Evolutionary conservation across 2,329 filamentous ascomycete species (phyloP).

Genomic region (Penicillium sp.): DNA sequence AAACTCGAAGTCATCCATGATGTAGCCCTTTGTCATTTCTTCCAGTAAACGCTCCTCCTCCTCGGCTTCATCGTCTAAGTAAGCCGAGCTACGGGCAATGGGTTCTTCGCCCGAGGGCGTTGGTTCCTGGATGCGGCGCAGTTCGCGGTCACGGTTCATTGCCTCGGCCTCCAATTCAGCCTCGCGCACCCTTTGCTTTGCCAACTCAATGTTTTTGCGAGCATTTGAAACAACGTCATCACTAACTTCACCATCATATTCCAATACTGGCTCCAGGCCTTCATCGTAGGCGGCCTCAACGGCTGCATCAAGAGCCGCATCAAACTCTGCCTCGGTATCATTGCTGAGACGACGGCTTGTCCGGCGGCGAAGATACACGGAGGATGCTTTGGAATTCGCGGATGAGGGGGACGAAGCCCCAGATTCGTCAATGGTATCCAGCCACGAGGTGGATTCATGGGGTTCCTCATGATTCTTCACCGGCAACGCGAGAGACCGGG

Average conservation of each 20-base stretch:
- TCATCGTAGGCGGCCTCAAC: conserved; percentile 97
- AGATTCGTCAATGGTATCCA: conserved; percentile 93
- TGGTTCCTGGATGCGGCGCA: conserved; percentile 46
- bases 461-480: conserved; percentile 53
- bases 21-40: conserved; percentile 82
- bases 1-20: conserved; percentile 80
- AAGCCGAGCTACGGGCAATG: conserved; percentile 42
- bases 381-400: conserved; percentile 76
- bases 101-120: conserved; percentile 17
- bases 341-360: conserved; percentile 69
- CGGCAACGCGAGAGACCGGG: conserved; percentile 6
- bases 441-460: conserved; percentile 85
- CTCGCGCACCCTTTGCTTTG: conserved; percentile 73
- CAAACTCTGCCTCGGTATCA: conserved; percentile 84
- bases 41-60: conserved; percentile 78
- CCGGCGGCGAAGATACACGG: conserved; percentile 66
- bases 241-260: conserved; percentile 30
- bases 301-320: conserved; percentile 89
- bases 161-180: conserved; percentile 69
- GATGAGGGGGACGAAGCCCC: conserved; percentile 78
- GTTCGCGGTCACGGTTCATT: conserved; percentile 62
- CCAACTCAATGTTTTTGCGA: conserved; percentile 69
- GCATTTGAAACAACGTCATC: conserved; percentile 50
- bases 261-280: conserved; percentile 70
- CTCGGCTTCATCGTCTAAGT: conserved; percentile 65